These are phyloP conservation scores for Vanrija sp. DNA, from an alignment of 1,284 basidiomycete species.

Conservation along the genomic window DNA sequence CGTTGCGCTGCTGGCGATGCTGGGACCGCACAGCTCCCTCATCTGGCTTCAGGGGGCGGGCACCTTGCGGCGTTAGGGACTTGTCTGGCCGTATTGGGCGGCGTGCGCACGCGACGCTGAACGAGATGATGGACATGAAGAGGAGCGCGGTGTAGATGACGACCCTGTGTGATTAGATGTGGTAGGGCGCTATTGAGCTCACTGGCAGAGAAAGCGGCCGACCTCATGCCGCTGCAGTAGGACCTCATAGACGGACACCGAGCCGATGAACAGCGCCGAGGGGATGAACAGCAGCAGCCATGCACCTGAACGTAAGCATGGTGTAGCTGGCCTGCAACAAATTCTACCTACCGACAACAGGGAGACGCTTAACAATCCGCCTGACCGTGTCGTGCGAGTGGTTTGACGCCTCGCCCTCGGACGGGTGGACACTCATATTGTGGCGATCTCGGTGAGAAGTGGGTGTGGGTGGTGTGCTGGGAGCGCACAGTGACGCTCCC, in stretches of 20 bases:
- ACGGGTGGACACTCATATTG: no score
- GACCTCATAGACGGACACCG: constrained; percentile 26
- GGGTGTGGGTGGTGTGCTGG: no score
- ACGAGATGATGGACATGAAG: constrained; percentile 23
- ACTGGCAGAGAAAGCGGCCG: constrained; percentile 31
- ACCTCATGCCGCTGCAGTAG: constrained; percentile 21
- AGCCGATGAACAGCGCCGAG: constrained; percentile 30
- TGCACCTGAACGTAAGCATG: constrained; percentile 17
- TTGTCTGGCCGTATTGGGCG: constrained; percentile 30
- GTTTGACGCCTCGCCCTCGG: no score
- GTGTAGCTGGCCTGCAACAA: neutral
- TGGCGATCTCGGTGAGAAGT: no score
- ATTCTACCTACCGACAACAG: constrained; percentile 1
- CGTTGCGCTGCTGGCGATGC: neutral
- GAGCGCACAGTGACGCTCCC: no score
- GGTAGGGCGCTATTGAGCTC: constrained; percentile 1
- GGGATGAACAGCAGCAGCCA: constrained; percentile 20
- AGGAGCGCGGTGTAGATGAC: constrained; percentile 26
- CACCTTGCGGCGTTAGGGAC: constrained; percentile 22
- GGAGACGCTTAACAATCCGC: neutral
- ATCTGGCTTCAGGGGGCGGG: constrained; percentile 15
- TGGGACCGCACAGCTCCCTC: constrained; percentile 1
- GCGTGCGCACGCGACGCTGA: constrained; percentile 20
- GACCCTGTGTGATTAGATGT: constrained; percentile 10
- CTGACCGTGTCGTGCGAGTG: no score